Percentiles rank a stretch among this genome's conserved stretches.
Evolutionary conservation across 805 yeast species (phyloP).

Genomic region (Debaryomyces tyrocola): DNA sequence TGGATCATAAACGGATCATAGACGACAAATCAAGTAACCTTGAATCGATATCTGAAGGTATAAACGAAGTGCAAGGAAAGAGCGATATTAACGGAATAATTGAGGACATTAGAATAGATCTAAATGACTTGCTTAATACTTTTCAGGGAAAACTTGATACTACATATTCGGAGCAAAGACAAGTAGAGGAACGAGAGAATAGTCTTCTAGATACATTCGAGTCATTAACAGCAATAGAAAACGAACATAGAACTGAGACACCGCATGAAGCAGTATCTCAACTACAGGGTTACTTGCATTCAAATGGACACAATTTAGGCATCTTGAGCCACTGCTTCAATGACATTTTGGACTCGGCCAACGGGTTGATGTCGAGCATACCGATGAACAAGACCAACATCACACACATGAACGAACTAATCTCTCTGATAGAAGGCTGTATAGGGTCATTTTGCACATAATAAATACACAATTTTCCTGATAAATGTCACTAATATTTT

Average conservation of each 20-base stretch:
- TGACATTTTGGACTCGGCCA: conserved; percentile 13
- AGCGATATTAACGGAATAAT: background rate
- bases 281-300: conserved; percentile 11
- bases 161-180: background rate
- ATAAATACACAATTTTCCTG: background rate
- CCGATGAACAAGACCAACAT: conserved; percentile 13
- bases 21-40: background rate
- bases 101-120: background rate
- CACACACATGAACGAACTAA: conserved; percentile 15
- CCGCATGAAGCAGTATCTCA: conserved; percentile 14
- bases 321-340: conserved; percentile 3
- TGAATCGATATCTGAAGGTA: background rate
- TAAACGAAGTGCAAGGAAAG: background rate
- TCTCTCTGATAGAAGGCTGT: conserved; percentile 17
- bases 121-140: background rate
- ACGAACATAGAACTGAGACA: conserved; percentile 2
- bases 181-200: conserved; percentile 6
- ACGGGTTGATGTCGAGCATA: conserved; percentile 10
- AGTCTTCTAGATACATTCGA: conserved; percentile 13
- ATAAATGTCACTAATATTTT: background rate
- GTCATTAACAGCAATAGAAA: conserved; percentile 8
- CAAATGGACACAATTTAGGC: background rate
- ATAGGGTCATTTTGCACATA: background rate
- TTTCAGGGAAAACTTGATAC: background rate
- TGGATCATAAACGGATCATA: conserved; percentile 1